Evolutionary conservation across 108 stramenopile species (phyloP), one percentile per base, ranked within the genome.

Genomic region (Cyclotella baltica): DNA sequence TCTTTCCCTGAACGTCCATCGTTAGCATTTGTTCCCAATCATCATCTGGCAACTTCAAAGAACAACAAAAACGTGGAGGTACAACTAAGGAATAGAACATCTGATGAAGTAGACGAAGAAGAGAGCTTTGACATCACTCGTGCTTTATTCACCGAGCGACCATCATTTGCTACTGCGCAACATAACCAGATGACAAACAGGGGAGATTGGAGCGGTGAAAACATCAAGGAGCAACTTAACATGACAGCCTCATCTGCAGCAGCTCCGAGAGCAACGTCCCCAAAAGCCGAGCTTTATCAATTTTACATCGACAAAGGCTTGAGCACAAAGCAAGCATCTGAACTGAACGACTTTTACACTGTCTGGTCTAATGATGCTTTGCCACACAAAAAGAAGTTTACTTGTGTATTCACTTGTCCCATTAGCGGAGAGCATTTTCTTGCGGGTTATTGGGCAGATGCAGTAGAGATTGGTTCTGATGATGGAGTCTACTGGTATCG

Each of bases 51-150:
- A 1, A 23, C 16, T n/a, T 27, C 46, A 22, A 43, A 47, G 19
- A 25, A 40, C 8, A 0, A 18, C 38, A 22, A 61, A 33, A 10
- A 10, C 10, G 30, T 27, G 8, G 27, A 23, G 48, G n/a, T 16
- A n/a, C 27, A 67, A 15, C 15, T 43, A 28, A 18, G 29, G 11
- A 29, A 67, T 20, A 43, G 4, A 27, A n/a, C n/a, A n/a, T 9
- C 43, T 28, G n/a, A 15, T 30, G 40, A 0, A 1, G 38, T 4
- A 8, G 16, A 4, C 25, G 28, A 56, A 25, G 70, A 70, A 40
- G 70, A 70, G 29, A 57, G 34, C 56, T 70, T 43, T 70, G 70
- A 70, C 37, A 70, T 70, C 37, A 70, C 70, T 18, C 70, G 70
- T 4, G 56, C 29, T 23, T 33, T 56, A 38, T 70, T 70, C 37